These are phyloP conservation scores for Coniochaeta sp. DNA, from an alignment of 2,329 filamentous ascomycete species.

Conservation along the genomic window DNA sequence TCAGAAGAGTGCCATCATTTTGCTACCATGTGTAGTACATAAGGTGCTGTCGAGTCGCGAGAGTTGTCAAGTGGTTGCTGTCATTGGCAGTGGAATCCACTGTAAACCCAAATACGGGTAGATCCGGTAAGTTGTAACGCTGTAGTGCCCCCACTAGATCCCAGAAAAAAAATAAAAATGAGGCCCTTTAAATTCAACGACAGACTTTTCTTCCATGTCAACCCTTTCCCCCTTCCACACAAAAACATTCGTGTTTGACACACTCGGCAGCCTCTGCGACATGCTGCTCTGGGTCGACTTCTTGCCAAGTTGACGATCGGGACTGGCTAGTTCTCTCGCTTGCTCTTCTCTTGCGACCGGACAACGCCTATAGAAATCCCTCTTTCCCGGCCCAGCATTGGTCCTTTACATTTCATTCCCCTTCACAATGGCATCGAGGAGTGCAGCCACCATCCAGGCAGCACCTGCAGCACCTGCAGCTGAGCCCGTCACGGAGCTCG, in stretches of 20 bases:
- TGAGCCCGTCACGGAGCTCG: slow-evolving; percentile 11
- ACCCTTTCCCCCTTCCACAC: slow-evolving; percentile 1
- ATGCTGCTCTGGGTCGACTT: slow-evolving; percentile 12
- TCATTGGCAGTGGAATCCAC: no score
- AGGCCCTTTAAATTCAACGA: neutral
- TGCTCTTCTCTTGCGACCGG: neutral
- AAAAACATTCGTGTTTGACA: slow-evolving; percentile 6
- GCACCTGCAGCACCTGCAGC: slow-evolving; percentile 3
- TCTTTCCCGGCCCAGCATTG: neutral
- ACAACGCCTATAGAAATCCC: neutral
- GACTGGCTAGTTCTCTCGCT: slow-evolving; percentile 9
- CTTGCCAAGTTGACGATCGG: slow-evolving; percentile 12
- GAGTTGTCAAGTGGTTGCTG: no score
- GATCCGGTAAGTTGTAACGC: no score
- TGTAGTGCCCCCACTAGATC: neutral
- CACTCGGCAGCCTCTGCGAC: slow-evolving; percentile 7
- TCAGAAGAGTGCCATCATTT: neutral
- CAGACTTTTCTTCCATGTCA: slow-evolving; percentile 5
- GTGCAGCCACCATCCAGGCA: neutral
- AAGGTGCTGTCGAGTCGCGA: no score
- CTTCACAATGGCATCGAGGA: neutral
- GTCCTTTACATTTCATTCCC: neutral
- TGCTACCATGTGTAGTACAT: no score
- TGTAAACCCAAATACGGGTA: no score
- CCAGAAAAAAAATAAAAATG: neutral